Base-by-base conservation (phyloP, 1,284 basidiomycete species). In the Neonothopanus nambi region DNA sequence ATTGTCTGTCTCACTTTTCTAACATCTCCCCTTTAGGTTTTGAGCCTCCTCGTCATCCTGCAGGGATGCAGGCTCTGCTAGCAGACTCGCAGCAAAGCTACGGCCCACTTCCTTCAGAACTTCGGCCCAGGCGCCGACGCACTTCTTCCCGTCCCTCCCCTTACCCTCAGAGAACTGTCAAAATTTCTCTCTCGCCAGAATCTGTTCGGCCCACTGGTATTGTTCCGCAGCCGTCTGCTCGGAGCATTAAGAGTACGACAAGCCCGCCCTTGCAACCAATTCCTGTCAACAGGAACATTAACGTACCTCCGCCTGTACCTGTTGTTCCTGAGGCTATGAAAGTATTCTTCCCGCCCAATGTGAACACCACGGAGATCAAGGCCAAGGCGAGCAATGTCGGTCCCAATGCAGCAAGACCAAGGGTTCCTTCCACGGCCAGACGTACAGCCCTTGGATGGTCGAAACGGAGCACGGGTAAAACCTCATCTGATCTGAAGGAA, bases 81-180 rank as follows among this genome's bases (percentile, higher is more conserved):
- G 79, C 89, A 52, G 81, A 90, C 48, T 91, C 89, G 0, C 72
- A 87, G 43, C 76, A 86, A 66, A 85, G 74, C 51, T 91, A 81
- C 52, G 79, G 80, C 0, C 84, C 85, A 12, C 77, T 91, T 12
- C 83, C 89, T 0, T 81, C 80, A 0, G 87, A 89, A 50, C 74
- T 89, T 28, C 80, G 80, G 7, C 75, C 75, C 30, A 79, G 75
- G 54, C 80, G 84, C 26, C 67, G 78, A 40, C 79, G 86, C 37
- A 87, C 82, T 0, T 76, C 78, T 20, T 90, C 89, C 37, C 75
- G 89, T 21, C 74, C 85, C 0, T 87, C 85, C 2, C 89, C 89
- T 0, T 90, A 91, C 59, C 87, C 87, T 33, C 69, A 75, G 48
- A 76, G 81, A 28, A 63, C 71, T 3, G 63, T 70, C 49, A 79